Percentiles rank a stretch among this genome's conserved stretches.
Evolutionary conservation across 805 yeast species (phyloP).

Genomic region (Candida caryicola): DNA sequence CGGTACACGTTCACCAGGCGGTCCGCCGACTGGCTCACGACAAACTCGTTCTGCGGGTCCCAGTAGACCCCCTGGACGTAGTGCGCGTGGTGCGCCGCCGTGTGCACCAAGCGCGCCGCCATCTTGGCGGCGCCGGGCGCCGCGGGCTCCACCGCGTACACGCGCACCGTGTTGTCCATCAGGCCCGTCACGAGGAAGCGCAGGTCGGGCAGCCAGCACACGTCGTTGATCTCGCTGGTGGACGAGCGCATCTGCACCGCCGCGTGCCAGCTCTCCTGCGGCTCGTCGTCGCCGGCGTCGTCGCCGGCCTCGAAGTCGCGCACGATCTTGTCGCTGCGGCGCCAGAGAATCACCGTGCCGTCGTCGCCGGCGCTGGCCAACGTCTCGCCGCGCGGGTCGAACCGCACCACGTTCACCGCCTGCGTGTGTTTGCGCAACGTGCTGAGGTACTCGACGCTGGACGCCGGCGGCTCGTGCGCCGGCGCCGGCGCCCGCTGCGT

Average conservation of each 20-base stretch:
- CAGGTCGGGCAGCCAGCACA: conserved; percentile 90
- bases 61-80: conserved; percentile 95
- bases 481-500: conserved; percentile 1
- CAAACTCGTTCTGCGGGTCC: conserved; percentile 80
- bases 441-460: conserved; percentile 66
- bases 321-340: conserved; percentile 48
- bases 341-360: conserved; percentile 85
- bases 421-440: conserved; percentile 87
- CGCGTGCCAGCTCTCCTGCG: conserved; percentile 72
- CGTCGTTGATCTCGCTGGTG: conserved; percentile 81
- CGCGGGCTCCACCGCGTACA: conserved; percentile 47
- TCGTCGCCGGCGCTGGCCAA: conserved; percentile 96
- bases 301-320: conserved; percentile 60
- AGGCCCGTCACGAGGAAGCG: conserved; percentile 79
- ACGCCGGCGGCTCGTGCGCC: conserved; percentile 4
- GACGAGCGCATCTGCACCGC: conserved; percentile 56
- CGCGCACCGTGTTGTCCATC: conserved; percentile 80
- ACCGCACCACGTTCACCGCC: conserved; percentile 89
- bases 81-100: conserved; percentile 73
- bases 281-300: conserved; percentile 44
- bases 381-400: conserved; percentile 63
- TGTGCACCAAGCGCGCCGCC: conserved; percentile 18
- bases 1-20: conserved; percentile 69
- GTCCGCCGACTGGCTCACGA: conserved; percentile 91
- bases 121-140: not conserved